Evolutionary conservation across 2,329 filamentous ascomycete genomes (phyloP), one percentile per base, ranked within the genome.

Genomic region (Diaporthe ilicicola): DNA sequence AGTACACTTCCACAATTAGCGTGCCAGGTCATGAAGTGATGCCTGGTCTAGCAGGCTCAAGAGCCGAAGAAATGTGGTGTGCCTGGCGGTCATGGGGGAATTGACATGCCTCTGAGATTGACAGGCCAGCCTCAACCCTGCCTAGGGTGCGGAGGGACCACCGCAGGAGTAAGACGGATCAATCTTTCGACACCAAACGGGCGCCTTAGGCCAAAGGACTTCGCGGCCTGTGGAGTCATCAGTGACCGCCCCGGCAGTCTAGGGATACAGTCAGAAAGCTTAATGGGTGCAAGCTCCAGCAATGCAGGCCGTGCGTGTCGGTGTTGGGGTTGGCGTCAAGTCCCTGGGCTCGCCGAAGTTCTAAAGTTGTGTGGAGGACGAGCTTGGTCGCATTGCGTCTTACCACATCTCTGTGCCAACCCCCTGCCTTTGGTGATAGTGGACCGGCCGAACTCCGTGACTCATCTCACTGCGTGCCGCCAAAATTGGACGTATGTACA

Each of bases 101-200:
- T 50, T 13, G 29, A 10, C 22, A n/a, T 34, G 42, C 29, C 42
- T n/a, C 53, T 37, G 13, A 59, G 29, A 12, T 12, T 56, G 19
- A 13, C 29, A 42, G n/a, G 44, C 44, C 39, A 53, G 46, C 50
- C 24, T 44, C 27, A 55, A 51, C 55, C 64, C 48, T 64, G 56
- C 50, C 22, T 12, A 46, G 51, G 59, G 37, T n/a, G 22, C 48
- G 22, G 34, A 50, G 17, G 67, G 37, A 42, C 46, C 19, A 44
- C 34, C 12, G 56, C 29, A 50, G 34, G 59, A 66, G 68, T 70
- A 70, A 70, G 68, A 70, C 68, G 68, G 68, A 29, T 24, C 68
- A 70, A 70, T 32, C 39, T 50, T 70, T 62, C 2, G 9, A 17
- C 51, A 27, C 44, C 29, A 46, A 34, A 19, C 15, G 27, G 44